These are phyloP conservation scores for Thinopyrum obtusiflorum DNA, from an alignment of 202 grass and related monocot species.

Conservation along the genomic window DNA sequence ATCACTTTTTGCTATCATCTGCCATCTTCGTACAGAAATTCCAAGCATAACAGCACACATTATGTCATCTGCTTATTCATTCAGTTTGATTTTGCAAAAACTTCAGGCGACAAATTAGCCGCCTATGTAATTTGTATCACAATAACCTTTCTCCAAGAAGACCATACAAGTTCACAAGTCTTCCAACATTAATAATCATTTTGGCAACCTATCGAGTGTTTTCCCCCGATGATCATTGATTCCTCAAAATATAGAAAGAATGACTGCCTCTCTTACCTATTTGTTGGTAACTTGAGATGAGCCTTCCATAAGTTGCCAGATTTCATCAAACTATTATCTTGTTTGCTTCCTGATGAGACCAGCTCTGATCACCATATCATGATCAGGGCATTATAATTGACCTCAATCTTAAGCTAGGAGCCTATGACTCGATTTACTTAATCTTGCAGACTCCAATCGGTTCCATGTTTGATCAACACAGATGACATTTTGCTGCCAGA, in stretches of 20 bases:
- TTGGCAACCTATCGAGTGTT: neutral
- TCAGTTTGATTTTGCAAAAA: neutral
- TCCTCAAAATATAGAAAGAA: neutral
- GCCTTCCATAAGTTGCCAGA: neutral
- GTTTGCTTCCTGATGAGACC: neutral
- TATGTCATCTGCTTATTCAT: neutral
- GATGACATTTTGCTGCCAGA: neutral
- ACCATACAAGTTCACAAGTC: neutral
- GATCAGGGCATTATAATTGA: neutral
- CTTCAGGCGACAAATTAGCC: neutral
- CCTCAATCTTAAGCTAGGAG: neutral
- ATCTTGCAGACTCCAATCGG: too few species aligned
- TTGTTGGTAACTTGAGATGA: neutral
- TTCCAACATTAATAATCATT: neutral
- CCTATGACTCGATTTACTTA: neutral
- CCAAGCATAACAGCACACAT: neutral
- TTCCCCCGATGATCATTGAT: neutral
- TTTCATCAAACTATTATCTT: neutral
- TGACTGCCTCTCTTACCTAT: neutral
- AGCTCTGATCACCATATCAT: slow-evolving; percentile 10
- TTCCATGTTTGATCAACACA: neutral
- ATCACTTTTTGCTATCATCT: neutral
- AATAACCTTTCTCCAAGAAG: neutral
- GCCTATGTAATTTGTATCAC: neutral
- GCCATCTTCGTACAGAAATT: neutral